These are phyloP conservation scores for Oleoguttula mirabilis DNA, from an alignment of 495 filamentous ascomycete genomes.

Conservation along the genomic window DNA sequence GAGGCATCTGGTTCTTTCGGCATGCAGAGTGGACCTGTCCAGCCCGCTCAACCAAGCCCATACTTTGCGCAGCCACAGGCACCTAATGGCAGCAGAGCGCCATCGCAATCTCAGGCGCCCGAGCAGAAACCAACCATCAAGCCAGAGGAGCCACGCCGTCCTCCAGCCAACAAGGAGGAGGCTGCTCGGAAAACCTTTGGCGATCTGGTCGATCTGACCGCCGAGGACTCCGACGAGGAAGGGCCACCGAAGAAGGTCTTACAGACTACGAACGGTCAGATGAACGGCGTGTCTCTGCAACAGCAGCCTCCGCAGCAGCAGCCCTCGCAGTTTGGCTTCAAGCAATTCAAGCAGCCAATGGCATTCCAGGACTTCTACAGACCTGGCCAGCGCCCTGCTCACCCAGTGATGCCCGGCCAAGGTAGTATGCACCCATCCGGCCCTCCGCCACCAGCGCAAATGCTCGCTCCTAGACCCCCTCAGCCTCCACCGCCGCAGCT, in stretches of 20 bases:
- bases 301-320: neutral
- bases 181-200: slow-evolving; percentile 34
- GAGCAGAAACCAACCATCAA: slow-evolving; percentile 5
- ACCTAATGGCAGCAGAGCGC: neutral
- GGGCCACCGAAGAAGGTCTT: slow-evolving; percentile 19
- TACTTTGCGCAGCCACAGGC: neutral
- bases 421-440: neutral
- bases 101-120: slow-evolving; percentile 1
- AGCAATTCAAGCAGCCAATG: neutral
- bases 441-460: neutral
- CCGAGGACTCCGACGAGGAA: slow-evolving; percentile 33
- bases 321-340: neutral
- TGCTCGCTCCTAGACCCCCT: neutral
- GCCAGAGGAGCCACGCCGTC: slow-evolving; percentile 14
- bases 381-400: neutral
- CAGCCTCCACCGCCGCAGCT: neutral
- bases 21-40: slow-evolving; percentile 5
- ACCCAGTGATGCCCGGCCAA: too few relatives aligned
- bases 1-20: neutral
- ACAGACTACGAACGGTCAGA: neutral
- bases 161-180: slow-evolving; percentile 29
- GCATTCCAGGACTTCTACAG: neutral
- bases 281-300: neutral
- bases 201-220: slow-evolving; percentile 40
- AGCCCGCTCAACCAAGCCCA: neutral